Evolutionary conservation across 805 yeast genomes (phyloP), one percentile per base, ranked within the genome.

Genomic region (Babjeviella inositovora): DNA sequence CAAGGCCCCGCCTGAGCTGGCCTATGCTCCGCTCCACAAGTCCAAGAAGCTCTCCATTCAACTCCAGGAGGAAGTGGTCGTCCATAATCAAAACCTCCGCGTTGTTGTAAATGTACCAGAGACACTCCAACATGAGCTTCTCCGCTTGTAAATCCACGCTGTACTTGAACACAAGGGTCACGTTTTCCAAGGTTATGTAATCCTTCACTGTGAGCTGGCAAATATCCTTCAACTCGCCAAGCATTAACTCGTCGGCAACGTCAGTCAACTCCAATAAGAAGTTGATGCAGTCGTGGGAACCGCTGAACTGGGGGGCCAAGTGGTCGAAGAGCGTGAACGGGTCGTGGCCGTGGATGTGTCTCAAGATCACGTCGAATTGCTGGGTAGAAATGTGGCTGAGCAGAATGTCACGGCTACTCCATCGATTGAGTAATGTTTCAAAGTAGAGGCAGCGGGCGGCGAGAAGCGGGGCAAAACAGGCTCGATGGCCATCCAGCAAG

Each of bases 81-180:
- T 70, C 72, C 25, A 68, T 61, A 16, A 82, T 47, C 9, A 79
- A 35, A 3, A 67, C 38, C 15, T 71, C 82, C 26, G 77, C 46
- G 39, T 81, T 80, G 31, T 64, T 57, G 32, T 63, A 69, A 8
- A 80, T 53, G 33, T 63, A 76, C 72, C 81, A 71, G 13, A 72
- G 48, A 38, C 93, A 67, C 25, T 66, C 62, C 23, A 57, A 54
- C 29, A 68, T 54, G 17, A 84, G 42, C 32, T 71, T 64, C 8
- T 45, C 40, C 5, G 82, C 76, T 11, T 58, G 43, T 22, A 59
- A 47, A 11, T 47, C 34, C 21, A 57, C 57, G 0, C 92, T 60
- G 35, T 70, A 70, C 8, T 57, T 46, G 8, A 79, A 37, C 8
- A 82, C 37, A 1, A 57, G 28, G 8, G 67, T 46, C 1, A 74